A percentile compares a stretch with the other conserved stretches of the same genome.
Conservation (phyloP, 2,329 filamentous ascomycete genomes). For the Cladophialophora yegresii region DNA sequence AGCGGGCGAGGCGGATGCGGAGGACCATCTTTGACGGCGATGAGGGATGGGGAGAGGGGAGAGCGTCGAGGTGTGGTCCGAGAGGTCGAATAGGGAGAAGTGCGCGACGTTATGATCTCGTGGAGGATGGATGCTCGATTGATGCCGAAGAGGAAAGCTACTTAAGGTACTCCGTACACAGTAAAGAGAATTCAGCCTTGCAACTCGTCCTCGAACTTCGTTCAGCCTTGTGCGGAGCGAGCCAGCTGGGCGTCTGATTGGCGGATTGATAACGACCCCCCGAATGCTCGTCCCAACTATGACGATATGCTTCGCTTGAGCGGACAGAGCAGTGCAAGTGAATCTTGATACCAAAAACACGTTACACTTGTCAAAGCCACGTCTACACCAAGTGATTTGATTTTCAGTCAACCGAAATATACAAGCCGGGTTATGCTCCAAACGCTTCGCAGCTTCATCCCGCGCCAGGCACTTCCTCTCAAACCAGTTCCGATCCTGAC, state of each 20-base stretch:
- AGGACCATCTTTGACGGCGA: slow-evolving; percentile 69
- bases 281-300: slow-evolving; percentile 6
- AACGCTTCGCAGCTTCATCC: slow-evolving; percentile 22
- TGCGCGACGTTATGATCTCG: not conserved
- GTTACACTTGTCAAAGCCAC: not conserved
- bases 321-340: not conserved
- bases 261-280: slow-evolving; percentile 7
- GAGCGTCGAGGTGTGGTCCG: not conserved
- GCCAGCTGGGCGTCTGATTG: slow-evolving; percentile 31
- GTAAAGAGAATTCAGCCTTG: not conserved
- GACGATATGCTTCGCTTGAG: slow-evolving; percentile 19
- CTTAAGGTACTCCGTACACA: no score
- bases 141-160: not conserved
- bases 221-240: slow-evolving; percentile 17
- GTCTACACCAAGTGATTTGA: not conserved
- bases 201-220: not conserved
- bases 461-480: slow-evolving; percentile 16
- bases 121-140: not conserved
- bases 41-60: not conserved
- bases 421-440: not conserved
- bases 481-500: slow-evolving; percentile 21
- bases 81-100: not conserved
- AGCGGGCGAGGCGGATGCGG: slow-evolving; percentile 89
- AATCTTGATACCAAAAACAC: not conserved
- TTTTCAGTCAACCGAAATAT: not conserved